Base-by-base conservation (phyloP, 2,329 filamentous ascomycete species). In the Fusarium metavorans region DNA sequence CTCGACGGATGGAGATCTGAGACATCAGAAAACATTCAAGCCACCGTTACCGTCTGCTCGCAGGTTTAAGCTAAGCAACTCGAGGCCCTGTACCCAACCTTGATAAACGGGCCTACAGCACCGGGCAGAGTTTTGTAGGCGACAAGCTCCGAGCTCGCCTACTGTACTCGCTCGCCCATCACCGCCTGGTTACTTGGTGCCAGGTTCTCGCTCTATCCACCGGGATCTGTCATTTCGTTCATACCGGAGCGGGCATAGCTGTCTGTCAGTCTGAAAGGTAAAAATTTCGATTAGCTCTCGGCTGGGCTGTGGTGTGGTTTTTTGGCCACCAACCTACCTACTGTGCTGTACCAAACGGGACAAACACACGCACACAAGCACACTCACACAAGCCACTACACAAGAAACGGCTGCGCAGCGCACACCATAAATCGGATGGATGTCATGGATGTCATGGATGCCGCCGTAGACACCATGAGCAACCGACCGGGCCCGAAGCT, bases 401-500 rank as follows among this genome's bases (percentile, higher is more conserved):
- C 70, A 64, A 66, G 64, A 70, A 71, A 45, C 60, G 58, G 59
- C 39, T 30, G 43, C 43, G 23, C 43, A 25, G 50, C 67, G 50
- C 69, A 58, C 66, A 52, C 70, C 64, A 68, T 41, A 54, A 48
- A 70, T 66, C 52, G 37, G 39, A 62, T 72, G 71, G 20, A 20
- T 20, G 20, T 20, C 20, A 20, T 20, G 20, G 62, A 62, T 74
- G 66, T 67, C 67, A 69, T 76, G 70, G 76, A 74, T 65, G 57
- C 64, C 62, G 56, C 64, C 63, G 64, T 72, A 60, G 77, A 70
- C 74, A 76, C 70, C 30, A 69, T 74, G 66, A 70, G 56, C 72
- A 63, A 79, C 54, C 73, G 68, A 72, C 75, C 57, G 68, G 76
- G 54, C 70, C 76, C 71, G 73, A 69, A 71, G 73, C 65, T 72